phyloP scores from a whole-genome alignment of 352 stramenopile species.

The Halophytophthora polymorphica region DNA sequence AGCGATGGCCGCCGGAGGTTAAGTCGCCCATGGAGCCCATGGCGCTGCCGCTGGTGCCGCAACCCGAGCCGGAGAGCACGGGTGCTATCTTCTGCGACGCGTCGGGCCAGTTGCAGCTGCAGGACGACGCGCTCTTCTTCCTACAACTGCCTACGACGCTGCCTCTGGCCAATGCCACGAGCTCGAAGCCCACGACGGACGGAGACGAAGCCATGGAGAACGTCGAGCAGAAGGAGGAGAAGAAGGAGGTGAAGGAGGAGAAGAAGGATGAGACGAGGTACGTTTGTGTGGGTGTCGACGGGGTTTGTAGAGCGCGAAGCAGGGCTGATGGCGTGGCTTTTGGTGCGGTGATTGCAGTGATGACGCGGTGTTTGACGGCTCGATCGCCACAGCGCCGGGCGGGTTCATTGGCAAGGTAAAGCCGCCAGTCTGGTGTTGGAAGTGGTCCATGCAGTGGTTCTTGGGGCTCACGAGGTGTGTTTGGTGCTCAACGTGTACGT shows the following conservation, averaged over 20 bases:
- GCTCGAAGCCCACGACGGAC: conserved; percentile 23
- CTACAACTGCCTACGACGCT: conserved; percentile 83
- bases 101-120: conserved; percentile 46
- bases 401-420: conserved; percentile 82
- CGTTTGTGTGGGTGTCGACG: background rate
- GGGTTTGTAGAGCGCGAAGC: background rate
- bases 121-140: conserved; percentile 77
- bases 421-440: background rate
- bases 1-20: conserved; percentile 79
- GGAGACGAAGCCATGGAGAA: conserved; percentile 38
- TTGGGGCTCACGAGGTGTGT: background rate
- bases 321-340: conserved; percentile 7
- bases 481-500: no score
- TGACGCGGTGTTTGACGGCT: conserved; percentile 68
- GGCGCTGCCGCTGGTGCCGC: conserved; percentile 66
- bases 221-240: conserved; percentile 9
- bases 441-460: no score
- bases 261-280: conserved; percentile 13
- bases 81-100: conserved; percentile 68
- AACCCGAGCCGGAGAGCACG: conserved; percentile 53
- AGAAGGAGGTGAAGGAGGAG: conserved; percentile 14
- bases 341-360: conserved; percentile 23
- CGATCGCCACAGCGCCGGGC: conserved; percentile 60
- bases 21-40: conserved; percentile 84
- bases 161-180: conserved; percentile 51